A percentile compares a stretch with the other conserved stretches of the same genome.
Conservation (phyloP, 129 eudicot genomes). For the Mikania micrantha region DNA sequence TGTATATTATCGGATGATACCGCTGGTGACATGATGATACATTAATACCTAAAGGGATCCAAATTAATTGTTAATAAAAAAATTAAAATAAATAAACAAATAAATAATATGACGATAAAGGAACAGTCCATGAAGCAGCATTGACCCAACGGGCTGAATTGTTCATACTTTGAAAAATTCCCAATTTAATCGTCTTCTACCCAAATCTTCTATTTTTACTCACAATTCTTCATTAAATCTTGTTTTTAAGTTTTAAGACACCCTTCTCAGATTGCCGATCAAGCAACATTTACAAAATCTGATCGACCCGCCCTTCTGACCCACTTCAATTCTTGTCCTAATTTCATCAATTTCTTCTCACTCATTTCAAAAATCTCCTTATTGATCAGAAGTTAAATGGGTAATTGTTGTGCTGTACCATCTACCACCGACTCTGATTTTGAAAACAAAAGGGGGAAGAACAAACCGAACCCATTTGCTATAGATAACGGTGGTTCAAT, state of each 20-base stretch:
- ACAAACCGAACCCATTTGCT: conserved; percentile 75
- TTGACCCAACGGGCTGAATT: conserved; percentile 27
- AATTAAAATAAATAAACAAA: background rate
- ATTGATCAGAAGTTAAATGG: conserved; percentile 36
- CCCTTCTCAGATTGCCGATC: background rate
- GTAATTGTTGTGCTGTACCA: conserved; percentile 76
- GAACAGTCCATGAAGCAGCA: conserved; percentile 37
- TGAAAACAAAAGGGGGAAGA: conserved; percentile 40
- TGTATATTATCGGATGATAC: no score
- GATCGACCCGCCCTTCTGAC: background rate
- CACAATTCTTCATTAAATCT: conserved; percentile 4
- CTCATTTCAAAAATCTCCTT: conserved; percentile 1
- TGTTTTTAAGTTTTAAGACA: background rate
- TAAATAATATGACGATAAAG: background rate
- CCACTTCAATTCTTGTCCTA: conserved; percentile 3
- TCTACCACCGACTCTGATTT: conserved; percentile 33
- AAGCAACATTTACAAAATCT: conserved; percentile 8
- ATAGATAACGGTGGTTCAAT: conserved; percentile 34
- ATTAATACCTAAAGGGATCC: no score
- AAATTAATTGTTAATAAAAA: no score
- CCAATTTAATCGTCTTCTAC: conserved; percentile 33
- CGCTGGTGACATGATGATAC: no score
- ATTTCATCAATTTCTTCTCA: background rate
- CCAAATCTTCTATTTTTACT: background rate
- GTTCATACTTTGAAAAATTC: conserved; percentile 29